Evolutionary conservation across 1,284 basidiomycete species (phyloP).

Genomic region (Trametes pubescens): DNA sequence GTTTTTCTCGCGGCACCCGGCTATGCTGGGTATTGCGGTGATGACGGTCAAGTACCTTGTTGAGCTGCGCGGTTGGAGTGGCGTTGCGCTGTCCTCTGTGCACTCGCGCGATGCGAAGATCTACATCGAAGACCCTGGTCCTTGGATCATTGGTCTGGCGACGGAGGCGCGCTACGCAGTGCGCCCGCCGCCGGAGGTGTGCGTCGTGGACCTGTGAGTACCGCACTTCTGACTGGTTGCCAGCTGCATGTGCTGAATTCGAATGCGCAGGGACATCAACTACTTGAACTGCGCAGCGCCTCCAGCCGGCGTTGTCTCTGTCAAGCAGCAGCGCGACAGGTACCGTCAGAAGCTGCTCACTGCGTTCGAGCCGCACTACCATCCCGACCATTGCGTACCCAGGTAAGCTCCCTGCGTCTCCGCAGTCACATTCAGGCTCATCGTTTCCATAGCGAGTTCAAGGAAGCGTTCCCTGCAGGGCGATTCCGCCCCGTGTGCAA

Average conservation of each 20-base stretch:
- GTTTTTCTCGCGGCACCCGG: constrained; percentile 90
- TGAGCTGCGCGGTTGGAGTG: constrained; percentile 94
- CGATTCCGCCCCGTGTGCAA: constrained; percentile 85
- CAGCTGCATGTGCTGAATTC: neutral
- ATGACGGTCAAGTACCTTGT: constrained; percentile 92
- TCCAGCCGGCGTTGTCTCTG: constrained; percentile 82
- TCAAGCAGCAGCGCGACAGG: constrained; percentile 85
- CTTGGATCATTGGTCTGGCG: constrained; percentile 93
- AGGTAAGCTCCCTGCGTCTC: constrained; percentile 53
- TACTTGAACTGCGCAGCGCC: constrained; percentile 84
- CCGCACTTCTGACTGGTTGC: constrained; percentile 10
- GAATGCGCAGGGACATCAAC: constrained; percentile 80
- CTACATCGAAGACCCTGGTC: constrained; percentile 87
- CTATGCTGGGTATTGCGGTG: constrained; percentile 92
- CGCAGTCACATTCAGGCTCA: constrained; percentile 9
- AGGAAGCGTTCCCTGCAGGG: constrained; percentile 94
- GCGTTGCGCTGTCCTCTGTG: constrained; percentile 84
- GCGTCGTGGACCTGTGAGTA: constrained; percentile 89
- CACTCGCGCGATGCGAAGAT: constrained; percentile 92
- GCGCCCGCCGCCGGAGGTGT: constrained; percentile 82
- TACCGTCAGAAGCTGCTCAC: constrained; percentile 79
- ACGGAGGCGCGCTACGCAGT: constrained; percentile 87
- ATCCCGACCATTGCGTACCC: constrained; percentile 83
- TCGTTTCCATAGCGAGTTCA: constrained; percentile 75
- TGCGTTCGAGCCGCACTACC: constrained; percentile 86